Evolutionary conservation across 140 eudicot species (phyloP).

Genomic region (Anethum foeniculum): DNA sequence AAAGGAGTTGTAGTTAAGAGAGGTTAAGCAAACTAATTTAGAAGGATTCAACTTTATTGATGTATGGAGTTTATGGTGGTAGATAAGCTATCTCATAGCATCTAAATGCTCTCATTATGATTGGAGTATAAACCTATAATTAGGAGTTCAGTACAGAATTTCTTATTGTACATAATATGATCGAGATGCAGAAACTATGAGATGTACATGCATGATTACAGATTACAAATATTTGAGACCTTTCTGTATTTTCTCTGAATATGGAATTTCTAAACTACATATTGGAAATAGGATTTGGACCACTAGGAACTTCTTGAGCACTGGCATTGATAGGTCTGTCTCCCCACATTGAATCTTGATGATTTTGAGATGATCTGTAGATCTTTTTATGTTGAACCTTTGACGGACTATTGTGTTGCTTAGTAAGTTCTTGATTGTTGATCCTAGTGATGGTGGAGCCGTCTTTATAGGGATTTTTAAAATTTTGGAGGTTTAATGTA

Average conservation of each 20-base stretch:
- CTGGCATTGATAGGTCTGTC: slow-evolving; percentile 15
- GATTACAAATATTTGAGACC: neutral
- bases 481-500: neutral
- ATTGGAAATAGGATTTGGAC: slow-evolving; percentile 38
- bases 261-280: neutral
- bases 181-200: neutral
- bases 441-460: neutral
- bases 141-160: neutral
- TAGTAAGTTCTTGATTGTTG: neutral
- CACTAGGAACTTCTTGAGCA: slow-evolving; percentile 38
- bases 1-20: no score
- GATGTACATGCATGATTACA: neutral
- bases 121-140: neutral
- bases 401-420: neutral
- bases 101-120: neutral
- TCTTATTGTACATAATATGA: neutral
- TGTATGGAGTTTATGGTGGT: no score
- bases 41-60: no score
- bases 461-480: neutral
- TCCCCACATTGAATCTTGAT: neutral
- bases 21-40: no score
- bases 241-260: neutral
- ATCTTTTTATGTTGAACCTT: neutral
- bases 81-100: neutral
- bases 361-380: neutral